Evolutionary conservation across 2,329 filamentous ascomycete genomes (phyloP), one percentile per base, ranked within the genome.

Genomic region (Exophiala viscosa): DNA sequence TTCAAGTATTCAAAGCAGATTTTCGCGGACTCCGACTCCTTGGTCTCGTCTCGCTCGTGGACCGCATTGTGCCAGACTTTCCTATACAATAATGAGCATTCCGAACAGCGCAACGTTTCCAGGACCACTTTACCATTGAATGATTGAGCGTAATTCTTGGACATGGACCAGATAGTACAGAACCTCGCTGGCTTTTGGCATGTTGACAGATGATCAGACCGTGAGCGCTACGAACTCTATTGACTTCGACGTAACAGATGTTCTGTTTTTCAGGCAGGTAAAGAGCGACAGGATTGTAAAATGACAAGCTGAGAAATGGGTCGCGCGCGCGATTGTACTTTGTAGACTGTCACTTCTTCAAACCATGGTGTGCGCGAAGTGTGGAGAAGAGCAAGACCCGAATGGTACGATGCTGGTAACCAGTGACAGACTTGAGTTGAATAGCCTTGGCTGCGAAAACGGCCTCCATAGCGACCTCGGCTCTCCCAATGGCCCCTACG

Each of bases 21-120:
- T 70, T 83, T 82, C 57, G 95, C 80, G 13, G 86, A 86, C 48
- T 79, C 75, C 23, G 84, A 78, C 72, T 97, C 93, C 62, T 88
- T 88, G 56, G 78, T 76, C 59, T 82, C 79, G 66, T 96, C 81
- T 67, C 92, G 88, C 67, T 80, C 82, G 76, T 97, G 90, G 15
- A 96, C 90, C 10, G 93, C 87, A 60, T 95, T 90, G 75, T 97
- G 93, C 90, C 91, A 97, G 64, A 95, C 76, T 76, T 95, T 96
- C 90, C 90, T 96, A 28, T 20, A 42, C 10, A 5, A 5, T 8
- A 5, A 20, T 18, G 17, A 20, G 20, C 4, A 10, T 14, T 42
- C 8, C 18, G 8, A 42, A n/a, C 20, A 4, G 23, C 5, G 23
- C 8, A 28, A 28, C 5, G 5, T 28, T 28, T 7, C 23, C 2